Conservation (phyloP, 768 basidiomycete species). For the Hypholoma fasciculare region DNA sequence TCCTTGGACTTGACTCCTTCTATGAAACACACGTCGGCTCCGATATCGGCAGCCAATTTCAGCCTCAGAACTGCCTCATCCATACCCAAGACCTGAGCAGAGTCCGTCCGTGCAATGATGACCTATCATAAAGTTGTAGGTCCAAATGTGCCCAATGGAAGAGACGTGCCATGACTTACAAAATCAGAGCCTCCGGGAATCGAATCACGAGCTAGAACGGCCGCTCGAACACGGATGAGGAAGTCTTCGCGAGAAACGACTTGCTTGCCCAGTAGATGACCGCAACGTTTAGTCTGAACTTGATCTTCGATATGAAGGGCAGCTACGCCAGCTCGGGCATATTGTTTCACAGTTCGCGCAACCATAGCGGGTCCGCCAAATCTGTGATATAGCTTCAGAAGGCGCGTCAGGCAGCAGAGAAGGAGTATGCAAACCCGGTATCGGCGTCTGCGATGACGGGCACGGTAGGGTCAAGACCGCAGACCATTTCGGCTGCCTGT, state of each 20-base stretch:
- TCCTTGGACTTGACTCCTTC: conserved; percentile 76
- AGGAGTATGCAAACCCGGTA: conserved; percentile 51
- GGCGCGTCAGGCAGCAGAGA: neutral
- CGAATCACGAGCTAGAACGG: conserved; percentile 73
- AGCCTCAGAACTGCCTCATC: conserved; percentile 72
- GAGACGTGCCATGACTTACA: conserved; percentile 29
- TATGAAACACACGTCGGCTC: conserved; percentile 83
- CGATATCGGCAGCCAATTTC: conserved; percentile 69
- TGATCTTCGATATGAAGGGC: conserved; percentile 82
- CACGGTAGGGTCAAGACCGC: conserved; percentile 57
- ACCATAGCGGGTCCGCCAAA: conserved; percentile 79
- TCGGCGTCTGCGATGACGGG: conserved; percentile 83
- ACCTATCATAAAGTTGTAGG: conserved; percentile 37
- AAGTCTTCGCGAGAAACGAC: conserved; percentile 82
- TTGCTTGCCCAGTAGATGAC: conserved; percentile 79
- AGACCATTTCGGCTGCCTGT: conserved; percentile 71
- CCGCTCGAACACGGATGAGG: conserved; percentile 76
- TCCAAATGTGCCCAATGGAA: neutral
- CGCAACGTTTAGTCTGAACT: conserved; percentile 81
- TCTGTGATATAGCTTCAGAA: conserved; percentile 14
- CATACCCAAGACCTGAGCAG: conserved; percentile 79
- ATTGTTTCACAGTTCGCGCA: conserved; percentile 74
- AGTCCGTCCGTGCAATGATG: conserved; percentile 77
- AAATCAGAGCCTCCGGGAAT: conserved; percentile 75
- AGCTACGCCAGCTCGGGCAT: conserved; percentile 68